Percentiles rank a stretch among this genome's conserved stretches.
Evolutionary conservation across 2,329 filamentous ascomycete species (phyloP).

Genomic region (Neurospora sp.): DNA sequence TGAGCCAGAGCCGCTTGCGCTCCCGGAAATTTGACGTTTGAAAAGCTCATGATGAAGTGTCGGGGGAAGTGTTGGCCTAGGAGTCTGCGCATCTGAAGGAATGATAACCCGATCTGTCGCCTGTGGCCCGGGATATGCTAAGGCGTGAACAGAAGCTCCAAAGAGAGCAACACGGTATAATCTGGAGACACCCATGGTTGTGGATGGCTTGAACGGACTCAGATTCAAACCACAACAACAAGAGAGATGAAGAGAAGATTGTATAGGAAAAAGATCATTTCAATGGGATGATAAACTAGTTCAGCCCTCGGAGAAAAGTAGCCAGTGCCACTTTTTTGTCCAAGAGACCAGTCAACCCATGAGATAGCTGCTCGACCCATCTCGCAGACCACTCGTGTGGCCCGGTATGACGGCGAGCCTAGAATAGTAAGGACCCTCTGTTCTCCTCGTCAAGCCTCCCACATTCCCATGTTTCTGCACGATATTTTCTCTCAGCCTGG

Average conservation of each 20-base stretch:
- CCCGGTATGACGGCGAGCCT: background rate
- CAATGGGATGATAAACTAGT: background rate
- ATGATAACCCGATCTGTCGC: slow-evolving; percentile 26
- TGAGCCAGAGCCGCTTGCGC: background rate
- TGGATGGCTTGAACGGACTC: background rate
- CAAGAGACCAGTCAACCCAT: background rate
- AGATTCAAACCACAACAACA: background rate
- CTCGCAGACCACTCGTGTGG: background rate
- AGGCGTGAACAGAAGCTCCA: slow-evolving; percentile 24
- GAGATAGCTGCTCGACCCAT: background rate
- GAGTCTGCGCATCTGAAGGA: slow-evolving; percentile 26
- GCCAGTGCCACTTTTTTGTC: background rate
- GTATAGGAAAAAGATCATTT: background rate
- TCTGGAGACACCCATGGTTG: slow-evolving; percentile 15
- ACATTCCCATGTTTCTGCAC: background rate
- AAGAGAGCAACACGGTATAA: slow-evolving; percentile 22
- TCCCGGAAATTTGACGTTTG: slow-evolving; percentile 21
- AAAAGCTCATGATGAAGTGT: slow-evolving; percentile 23
- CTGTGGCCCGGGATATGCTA: slow-evolving; percentile 25
- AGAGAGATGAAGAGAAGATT: background rate
- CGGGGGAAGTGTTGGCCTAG: slow-evolving; percentile 33
- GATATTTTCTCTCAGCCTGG: background rate
- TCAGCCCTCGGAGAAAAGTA: background rate
- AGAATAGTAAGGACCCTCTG: background rate
- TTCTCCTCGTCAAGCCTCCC: background rate